A percentile compares a stretch with the other conserved stretches of the same genome.
These are phyloP conservation scores for Aquilaria yunnanensis DNA, from an alignment of 345 rosid genomes.

Conservation along the genomic window DNA sequence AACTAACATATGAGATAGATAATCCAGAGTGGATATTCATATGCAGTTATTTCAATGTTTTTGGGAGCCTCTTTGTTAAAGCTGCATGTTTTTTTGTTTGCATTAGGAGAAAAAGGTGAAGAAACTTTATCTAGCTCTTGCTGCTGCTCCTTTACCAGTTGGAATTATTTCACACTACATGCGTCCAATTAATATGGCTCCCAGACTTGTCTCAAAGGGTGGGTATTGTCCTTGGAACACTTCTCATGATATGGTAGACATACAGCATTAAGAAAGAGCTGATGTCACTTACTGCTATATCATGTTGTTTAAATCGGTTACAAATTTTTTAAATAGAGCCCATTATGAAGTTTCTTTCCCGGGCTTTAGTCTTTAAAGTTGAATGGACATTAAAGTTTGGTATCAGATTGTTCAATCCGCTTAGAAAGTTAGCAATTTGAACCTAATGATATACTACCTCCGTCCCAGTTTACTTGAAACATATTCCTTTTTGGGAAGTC, in stretches of 20 bases:
- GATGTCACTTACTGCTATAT: neutral
- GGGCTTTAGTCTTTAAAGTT: no score
- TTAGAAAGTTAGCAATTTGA: no score
- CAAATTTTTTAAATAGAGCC: no score
- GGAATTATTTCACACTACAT: conserved; percentile 85
- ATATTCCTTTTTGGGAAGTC: no score
- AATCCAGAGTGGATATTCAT: neutral
- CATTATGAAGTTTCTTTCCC: no score
- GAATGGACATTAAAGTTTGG: no score
- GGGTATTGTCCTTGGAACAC: conserved; percentile 8
- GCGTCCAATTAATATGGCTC: conserved; percentile 82
- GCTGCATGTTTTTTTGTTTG: neutral
- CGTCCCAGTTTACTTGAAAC: no score
- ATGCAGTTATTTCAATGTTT: neutral
- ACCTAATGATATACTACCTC: no score
- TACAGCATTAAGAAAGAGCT: no score
- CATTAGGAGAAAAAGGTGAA: conserved; percentile 67
- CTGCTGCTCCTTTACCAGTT: conserved; percentile 66
- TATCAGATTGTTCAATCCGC: no score
- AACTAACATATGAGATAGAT: neutral
- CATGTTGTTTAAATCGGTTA: neutral
- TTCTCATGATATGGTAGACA: neutral
- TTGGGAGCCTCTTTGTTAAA: neutral
- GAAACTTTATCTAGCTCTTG: conserved; percentile 88
- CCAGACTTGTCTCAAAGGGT: conserved; percentile 86